phyloP scores from a whole-genome alignment of 2,329 filamentous ascomycete species.

The Claviceps digitariae region DNA sequence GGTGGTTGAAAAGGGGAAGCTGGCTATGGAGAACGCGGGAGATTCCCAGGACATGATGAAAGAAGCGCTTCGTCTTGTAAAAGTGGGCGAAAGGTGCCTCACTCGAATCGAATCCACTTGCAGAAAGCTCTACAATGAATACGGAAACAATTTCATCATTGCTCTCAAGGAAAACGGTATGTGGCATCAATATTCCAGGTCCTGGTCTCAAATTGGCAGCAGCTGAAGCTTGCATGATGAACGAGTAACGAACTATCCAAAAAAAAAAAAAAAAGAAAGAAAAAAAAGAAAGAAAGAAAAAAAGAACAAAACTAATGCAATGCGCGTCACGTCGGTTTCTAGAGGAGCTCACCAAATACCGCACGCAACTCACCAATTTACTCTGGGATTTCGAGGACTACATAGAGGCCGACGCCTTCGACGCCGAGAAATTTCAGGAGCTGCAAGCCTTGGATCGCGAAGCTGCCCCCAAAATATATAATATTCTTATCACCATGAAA shows the following conservation, averaged over 20 bases:
- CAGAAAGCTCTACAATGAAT: constrained; percentile 33
- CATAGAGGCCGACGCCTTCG: constrained; percentile 34
- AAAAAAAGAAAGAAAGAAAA: not conserved
- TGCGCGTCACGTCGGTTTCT: not conserved
- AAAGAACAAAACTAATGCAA: not conserved
- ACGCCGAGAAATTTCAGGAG: constrained; percentile 34
- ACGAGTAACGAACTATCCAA: not conserved
- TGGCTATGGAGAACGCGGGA: constrained; percentile 33
- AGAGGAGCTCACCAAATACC: constrained; percentile 37
- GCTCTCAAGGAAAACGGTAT: constrained; percentile 41
- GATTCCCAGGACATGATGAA: constrained; percentile 33
- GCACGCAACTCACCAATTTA: constrained; percentile 33
- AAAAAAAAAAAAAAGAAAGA: too few relatives aligned
- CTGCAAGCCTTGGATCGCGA: constrained; percentile 34
- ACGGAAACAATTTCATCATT: constrained; percentile 33
- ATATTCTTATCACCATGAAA: constrained; percentile 41
- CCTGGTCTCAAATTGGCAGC: not conserved
- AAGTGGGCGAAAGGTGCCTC: constrained; percentile 34
- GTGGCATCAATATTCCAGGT: constrained; percentile 7
- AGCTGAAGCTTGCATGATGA: not conserved
- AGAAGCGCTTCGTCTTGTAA: constrained; percentile 32
- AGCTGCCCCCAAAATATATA: constrained; percentile 33
- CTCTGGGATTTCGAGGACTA: constrained; percentile 46
- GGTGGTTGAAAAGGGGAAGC: constrained; percentile 36
- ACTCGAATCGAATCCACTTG: constrained; percentile 39